These are phyloP conservation scores for Daldinia vernicosa DNA, from an alignment of 495 filamentous ascomycete species.

Conservation along the genomic window DNA sequence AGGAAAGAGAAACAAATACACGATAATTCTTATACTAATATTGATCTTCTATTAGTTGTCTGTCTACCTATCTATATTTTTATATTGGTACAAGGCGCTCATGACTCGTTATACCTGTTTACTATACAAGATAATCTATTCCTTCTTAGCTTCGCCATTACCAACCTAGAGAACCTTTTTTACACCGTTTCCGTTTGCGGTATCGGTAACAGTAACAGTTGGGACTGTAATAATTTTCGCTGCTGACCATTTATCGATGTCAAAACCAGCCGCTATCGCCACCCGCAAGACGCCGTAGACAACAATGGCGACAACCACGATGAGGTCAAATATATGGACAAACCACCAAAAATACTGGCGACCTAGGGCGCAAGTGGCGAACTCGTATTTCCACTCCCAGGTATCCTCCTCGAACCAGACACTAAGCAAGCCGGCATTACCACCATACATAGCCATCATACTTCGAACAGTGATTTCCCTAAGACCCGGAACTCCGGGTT, in stretches of 20 bases:
- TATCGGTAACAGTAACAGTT: background rate
- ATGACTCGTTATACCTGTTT: conserved; percentile 30
- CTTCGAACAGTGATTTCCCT: conserved; percentile 93
- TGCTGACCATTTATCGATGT: conserved; percentile 28
- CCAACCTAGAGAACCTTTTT: background rate
- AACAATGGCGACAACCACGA: conserved; percentile 55
- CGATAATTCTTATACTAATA: background rate
- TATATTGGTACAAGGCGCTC: conserved; percentile 33
- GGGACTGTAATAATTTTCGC: background rate
- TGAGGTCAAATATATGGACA: conserved; percentile 75
- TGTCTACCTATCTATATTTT: conserved; percentile 35
- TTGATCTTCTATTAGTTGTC: conserved; percentile 13
- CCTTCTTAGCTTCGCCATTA: conserved; percentile 29
- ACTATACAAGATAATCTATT: conserved; percentile 14
- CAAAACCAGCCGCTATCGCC: conserved; percentile 36
- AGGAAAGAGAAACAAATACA: background rate
- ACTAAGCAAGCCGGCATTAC: conserved; percentile 86
- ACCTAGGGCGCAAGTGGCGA: conserved; percentile 77
- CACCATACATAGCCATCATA: conserved; percentile 96
- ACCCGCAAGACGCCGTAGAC: conserved; percentile 41
- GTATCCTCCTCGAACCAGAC: conserved; percentile 81
- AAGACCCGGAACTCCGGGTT: conserved; percentile 62
- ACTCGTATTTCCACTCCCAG: conserved; percentile 83
- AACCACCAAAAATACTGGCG: conserved; percentile 95
- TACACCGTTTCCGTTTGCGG: background rate